These are phyloP conservation scores for Leccinum rimulosum DNA, from an alignment of 768 basidiomycete genomes.

Conservation along the genomic window DNA sequence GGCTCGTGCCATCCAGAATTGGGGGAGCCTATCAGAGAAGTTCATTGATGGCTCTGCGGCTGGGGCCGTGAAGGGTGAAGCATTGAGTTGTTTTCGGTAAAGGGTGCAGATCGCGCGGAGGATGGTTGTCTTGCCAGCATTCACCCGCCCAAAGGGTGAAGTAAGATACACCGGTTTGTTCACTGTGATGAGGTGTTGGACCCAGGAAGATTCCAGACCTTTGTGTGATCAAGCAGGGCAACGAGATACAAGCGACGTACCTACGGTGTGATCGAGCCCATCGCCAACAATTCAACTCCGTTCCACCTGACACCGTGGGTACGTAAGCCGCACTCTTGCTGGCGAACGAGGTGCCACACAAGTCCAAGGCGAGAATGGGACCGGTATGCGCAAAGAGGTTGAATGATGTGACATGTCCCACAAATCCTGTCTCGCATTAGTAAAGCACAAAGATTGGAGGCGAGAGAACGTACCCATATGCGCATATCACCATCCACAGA, in stretches of 20 bases:
- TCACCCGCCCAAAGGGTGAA: slow-evolving; percentile 46
- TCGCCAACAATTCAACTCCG: slow-evolving; percentile 78
- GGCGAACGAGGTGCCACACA: slow-evolving; percentile 44
- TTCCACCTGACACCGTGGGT: slow-evolving; percentile 12
- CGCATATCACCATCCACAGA: slow-evolving; percentile 80
- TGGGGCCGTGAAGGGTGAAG: too few species aligned
- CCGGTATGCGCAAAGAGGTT: slow-evolving; percentile 68
- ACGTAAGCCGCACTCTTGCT: slow-evolving; percentile 13
- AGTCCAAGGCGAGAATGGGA: slow-evolving; percentile 71
- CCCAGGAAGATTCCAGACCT: slow-evolving; percentile 70
- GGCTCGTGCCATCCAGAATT: too few species aligned
- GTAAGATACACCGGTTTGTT: slow-evolving; percentile 62
- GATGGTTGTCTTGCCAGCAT: too few species aligned
- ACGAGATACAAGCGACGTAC: slow-evolving; percentile 31
- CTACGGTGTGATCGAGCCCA: slow-evolving; percentile 77
- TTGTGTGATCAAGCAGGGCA: slow-evolving; percentile 4
- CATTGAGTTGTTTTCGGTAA: too few species aligned
- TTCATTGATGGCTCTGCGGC: too few species aligned
- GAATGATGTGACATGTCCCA: slow-evolving; percentile 69
- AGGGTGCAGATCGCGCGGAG: too few species aligned
- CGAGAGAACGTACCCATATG: slow-evolving; percentile 62
- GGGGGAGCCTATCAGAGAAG: too few species aligned
- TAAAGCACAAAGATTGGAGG: neutral
- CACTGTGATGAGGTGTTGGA: slow-evolving; percentile 44
- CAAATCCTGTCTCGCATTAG: slow-evolving; percentile 51